A percentile compares a stretch with the other conserved stretches of the same genome.
These are phyloP conservation scores for Aspergillus sparsus DNA, from an alignment of 495 filamentous ascomycete species.

Conservation along the genomic window DNA sequence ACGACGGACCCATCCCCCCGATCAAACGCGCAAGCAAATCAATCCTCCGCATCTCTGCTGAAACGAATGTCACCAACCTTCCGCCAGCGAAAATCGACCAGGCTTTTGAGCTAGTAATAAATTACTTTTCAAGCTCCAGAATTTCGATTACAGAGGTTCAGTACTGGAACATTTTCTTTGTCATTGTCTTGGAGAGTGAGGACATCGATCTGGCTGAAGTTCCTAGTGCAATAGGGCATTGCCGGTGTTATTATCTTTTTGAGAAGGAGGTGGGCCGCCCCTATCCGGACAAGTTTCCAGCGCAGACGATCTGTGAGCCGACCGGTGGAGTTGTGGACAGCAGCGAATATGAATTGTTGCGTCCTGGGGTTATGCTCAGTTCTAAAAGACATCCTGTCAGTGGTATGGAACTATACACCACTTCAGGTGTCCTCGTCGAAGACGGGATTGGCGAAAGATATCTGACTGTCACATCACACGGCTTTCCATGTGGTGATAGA, in stretches of 20 bases:
- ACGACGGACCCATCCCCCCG: background rate
- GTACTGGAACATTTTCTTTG: conserved; percentile 11
- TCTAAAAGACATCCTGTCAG: background rate
- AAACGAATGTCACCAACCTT: conserved; percentile 1
- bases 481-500: conserved; percentile 6
- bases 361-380: conserved; percentile 5
- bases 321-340: background rate
- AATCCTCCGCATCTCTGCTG: background rate
- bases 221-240: conserved; percentile 4
- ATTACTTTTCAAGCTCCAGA: conserved; percentile 4
- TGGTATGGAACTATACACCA: conserved; percentile 7
- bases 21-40: background rate
- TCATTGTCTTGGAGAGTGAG: conserved; percentile 8
- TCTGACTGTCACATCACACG: conserved; percentile 14
- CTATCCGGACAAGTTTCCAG: conserved; percentile 2
- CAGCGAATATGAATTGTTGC: conserved; percentile 6
- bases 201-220: conserved; percentile 1
- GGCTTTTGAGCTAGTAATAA: conserved; percentile 9
- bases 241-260: conserved; percentile 5
- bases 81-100: conserved; percentile 2
- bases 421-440: conserved; percentile 14
- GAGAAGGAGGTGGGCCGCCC: conserved; percentile 4
- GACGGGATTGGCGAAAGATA: conserved; percentile 10
- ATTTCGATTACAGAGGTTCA: conserved; percentile 3
- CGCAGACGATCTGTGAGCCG: background rate